Evolutionary conservation across 257 asterid genomes (phyloP).

Genomic region (Ocimum tenuiflorum): DNA sequence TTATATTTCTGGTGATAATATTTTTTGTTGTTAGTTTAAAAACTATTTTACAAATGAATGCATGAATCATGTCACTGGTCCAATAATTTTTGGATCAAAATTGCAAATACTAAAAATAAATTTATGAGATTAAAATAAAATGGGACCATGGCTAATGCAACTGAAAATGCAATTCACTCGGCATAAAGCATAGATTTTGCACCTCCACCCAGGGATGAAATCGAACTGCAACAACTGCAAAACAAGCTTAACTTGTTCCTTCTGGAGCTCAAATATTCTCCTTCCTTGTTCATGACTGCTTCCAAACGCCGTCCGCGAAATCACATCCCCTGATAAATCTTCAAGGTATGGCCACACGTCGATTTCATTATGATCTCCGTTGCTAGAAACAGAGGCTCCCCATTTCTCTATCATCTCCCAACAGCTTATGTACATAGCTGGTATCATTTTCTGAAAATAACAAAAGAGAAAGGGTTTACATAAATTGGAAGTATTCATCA

Average conservation of each 20-base stretch:
- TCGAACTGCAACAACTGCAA: not conserved
- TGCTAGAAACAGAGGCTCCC: constrained; percentile 9
- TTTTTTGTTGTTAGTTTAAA: no score
- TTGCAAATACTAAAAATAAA: no score
- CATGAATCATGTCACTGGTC: no score
- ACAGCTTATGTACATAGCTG: constrained; percentile 21
- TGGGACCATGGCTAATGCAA: no score
- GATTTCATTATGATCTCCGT: constrained; percentile 9
- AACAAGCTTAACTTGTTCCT: constrained; percentile 11
- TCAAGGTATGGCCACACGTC: constrained; percentile 34
- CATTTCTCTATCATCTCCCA: constrained; percentile 23
- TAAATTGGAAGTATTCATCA: no score
- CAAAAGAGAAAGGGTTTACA: not conserved
- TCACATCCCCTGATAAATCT: constrained; percentile 26
- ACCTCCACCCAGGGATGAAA: constrained; percentile 35
- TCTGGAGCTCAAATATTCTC: constrained; percentile 24
- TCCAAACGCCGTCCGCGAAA: constrained; percentile 32
- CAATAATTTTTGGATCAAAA: no score
- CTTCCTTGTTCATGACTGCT: constrained; percentile 26
- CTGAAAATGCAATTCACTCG: no score
- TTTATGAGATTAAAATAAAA: no score
- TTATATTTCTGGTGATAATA: no score
- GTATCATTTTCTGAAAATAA: constrained; percentile 15
- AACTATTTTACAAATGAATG: no score
- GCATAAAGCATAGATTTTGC: not conserved